A percentile compares a stretch with the other conserved stretches of the same genome.
Evolutionary conservation across 345 rosid species (phyloP).

Genomic region (Aethionema arabicum): DNA sequence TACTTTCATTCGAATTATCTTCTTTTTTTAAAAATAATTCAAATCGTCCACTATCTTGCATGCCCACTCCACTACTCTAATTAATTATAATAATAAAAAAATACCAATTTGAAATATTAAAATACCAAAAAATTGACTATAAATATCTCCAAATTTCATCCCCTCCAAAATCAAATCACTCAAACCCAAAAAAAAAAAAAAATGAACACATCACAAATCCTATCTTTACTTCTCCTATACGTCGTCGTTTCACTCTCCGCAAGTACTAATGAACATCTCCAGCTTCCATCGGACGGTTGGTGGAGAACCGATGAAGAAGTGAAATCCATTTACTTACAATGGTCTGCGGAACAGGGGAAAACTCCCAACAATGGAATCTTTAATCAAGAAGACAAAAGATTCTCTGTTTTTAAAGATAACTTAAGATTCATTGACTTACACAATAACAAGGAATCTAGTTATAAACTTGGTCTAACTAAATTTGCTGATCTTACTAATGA

Average conservation of each 20-base stretch:
- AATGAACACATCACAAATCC: constrained; percentile 28
- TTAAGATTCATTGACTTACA: constrained; percentile 68
- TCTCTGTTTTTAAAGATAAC: constrained; percentile 77
- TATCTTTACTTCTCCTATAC: constrained; percentile 38
- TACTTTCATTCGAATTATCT: neutral
- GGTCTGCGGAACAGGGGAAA: constrained; percentile 65
- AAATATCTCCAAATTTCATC: constrained; percentile 28
- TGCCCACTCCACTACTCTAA: constrained; percentile 30
- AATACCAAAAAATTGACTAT: constrained; percentile 25
- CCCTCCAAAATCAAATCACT: constrained; percentile 19
- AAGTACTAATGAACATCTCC: constrained; percentile 32
- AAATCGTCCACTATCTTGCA: constrained; percentile 33
- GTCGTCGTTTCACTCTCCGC: constrained; percentile 43
- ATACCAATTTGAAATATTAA: constrained; percentile 38
- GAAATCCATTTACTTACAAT: constrained; percentile 57
- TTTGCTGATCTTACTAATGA: constrained; percentile 83
- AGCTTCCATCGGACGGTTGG: constrained; percentile 34
- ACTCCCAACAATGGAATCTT: constrained; percentile 43
- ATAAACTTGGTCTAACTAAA: constrained; percentile 65
- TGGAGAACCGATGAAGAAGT: constrained; percentile 76
- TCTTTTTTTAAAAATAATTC: constrained; percentile 2
- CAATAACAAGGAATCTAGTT: constrained; percentile 58
- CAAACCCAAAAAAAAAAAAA: constrained; percentile 12
- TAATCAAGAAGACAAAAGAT: constrained; percentile 54
- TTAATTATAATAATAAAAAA: constrained; percentile 10